phyloP scores from a whole-genome alignment of 2,329 filamentous ascomycete genomes.

The Xylaria sp. region DNA sequence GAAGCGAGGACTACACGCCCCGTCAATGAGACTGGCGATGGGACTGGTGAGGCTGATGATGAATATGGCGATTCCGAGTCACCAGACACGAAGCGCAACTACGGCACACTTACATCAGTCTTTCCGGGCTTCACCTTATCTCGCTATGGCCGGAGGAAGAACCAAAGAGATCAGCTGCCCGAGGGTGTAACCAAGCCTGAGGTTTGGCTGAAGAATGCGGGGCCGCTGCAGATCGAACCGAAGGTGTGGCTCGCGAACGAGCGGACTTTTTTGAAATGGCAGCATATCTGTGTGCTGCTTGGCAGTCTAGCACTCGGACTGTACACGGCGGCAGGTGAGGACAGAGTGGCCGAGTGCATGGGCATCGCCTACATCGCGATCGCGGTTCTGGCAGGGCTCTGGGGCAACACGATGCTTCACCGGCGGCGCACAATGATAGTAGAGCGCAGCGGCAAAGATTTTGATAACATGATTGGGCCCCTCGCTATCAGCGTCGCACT shows the following conservation, averaged over 20 bases:
- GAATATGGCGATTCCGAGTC: conserved; percentile 51
- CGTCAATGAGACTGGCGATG: conserved; percentile 41
- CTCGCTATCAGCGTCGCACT: conserved; percentile 84
- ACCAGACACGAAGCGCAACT: conserved; percentile 49
- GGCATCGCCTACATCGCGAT: conserved; percentile 86
- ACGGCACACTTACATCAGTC: conserved; percentile 74
- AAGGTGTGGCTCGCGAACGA: conserved; percentile 99
- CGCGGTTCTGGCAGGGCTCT: conserved; percentile 82
- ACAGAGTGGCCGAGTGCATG: conserved; percentile 79
- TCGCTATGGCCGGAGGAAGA: conserved; percentile 73
- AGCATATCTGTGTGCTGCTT: conserved; percentile 91
- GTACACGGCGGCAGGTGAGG: conserved; percentile 87
- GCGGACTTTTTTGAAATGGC: conserved; percentile 98
- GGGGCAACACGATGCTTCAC: conserved; percentile 89
- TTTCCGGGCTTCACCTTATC: conserved; percentile 86
- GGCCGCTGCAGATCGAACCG: conserved; percentile 90
- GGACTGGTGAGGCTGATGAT: conserved; percentile 43
- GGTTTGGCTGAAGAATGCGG: conserved; percentile 93
- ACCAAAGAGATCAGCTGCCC: conserved; percentile 70
- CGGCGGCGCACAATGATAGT: conserved; percentile 81
- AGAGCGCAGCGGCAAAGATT: conserved; percentile 88
- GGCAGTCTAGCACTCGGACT: conserved; percentile 85
- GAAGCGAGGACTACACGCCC: conserved; percentile 52
- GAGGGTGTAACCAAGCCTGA: conserved; percentile 88
- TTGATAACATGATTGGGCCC: conserved; percentile 89